phyloP scores from a whole-genome alignment of 2,329 filamentous ascomycete genomes.

The Fusarium verticillioides region DNA sequence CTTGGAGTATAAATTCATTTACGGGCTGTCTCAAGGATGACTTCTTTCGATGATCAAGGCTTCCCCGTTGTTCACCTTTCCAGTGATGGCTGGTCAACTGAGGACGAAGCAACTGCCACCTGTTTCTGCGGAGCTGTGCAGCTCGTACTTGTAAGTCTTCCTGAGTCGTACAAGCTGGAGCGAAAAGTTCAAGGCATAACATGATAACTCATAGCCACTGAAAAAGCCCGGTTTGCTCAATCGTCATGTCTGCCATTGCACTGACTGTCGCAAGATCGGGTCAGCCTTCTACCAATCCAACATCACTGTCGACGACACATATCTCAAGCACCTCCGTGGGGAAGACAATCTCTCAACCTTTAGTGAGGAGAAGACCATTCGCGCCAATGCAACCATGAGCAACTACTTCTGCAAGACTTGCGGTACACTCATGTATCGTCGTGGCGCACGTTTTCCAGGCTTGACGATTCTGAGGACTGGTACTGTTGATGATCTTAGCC shows the following conservation, averaged over 20 bases:
- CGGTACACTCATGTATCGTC: constrained; percentile 70
- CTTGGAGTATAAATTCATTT: background rate
- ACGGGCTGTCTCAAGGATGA: background rate
- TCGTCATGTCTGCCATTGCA: background rate
- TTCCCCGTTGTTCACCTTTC: background rate
- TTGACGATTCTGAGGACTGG: constrained; percentile 64
- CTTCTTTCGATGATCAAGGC: background rate
- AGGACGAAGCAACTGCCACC: background rate
- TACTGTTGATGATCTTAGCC: constrained; percentile 69
- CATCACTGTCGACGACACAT: background rate
- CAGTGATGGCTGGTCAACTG: constrained; percentile 2
- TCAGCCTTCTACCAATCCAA: constrained; percentile 6
- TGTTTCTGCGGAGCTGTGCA: constrained; percentile 3
- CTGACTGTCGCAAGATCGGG: constrained; percentile 5
- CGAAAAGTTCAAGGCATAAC: background rate
- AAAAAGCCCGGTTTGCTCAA: background rate
- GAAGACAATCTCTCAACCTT: background rate
- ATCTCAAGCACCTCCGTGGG: background rate
- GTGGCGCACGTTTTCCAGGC: constrained; percentile 56
- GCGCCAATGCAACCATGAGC: constrained; percentile 57
- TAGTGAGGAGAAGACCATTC: background rate
- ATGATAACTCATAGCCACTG: background rate
- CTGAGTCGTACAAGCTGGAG: background rate
- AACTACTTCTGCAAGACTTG: constrained; percentile 71
- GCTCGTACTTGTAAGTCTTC: background rate